Evolutionary conservation across 495 filamentous ascomycete genomes (phyloP), one percentile per base, ranked within the genome.

Genomic region (Clohesyomyces aquaticus): DNA sequence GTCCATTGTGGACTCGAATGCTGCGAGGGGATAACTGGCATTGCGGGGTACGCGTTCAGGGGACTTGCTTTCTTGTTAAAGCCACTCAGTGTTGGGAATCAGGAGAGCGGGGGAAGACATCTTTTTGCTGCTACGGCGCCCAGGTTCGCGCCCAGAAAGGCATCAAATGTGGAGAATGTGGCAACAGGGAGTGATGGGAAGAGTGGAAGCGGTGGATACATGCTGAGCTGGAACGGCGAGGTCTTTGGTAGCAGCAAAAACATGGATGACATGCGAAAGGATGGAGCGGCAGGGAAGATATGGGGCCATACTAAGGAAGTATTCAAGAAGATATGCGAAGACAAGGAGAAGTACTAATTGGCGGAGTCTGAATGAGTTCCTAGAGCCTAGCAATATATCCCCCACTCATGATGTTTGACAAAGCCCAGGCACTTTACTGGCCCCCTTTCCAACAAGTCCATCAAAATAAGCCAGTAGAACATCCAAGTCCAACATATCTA

Each of bases 401-500:
- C 14, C 32, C 14, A 6, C 32, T 38, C 32, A 27, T 45, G 18
- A 65, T 10, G 55, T 38, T 35, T 47, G 55, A 53, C 67, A 70
- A 25, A 59, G 51, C 0, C 14, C 54, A 6, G 52, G 27, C 22
- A 70, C 63, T 47, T 63, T 70, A 16, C 49, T 56, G 6, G 67
- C 67, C 11, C 41, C 32, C 26, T 53, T 55, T 14, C 88, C 87
- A 0, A 85, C 83, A 41, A 91, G 67, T 2, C 81, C 85, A 68
- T 86, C 82, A 68, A 91, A 79, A 72, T 90, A 91, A 0, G 63
- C 81, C 52, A 89, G 62, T 43, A 90, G 64, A 19, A 72, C 79
- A 52, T 84, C 81, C 14, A 83, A 66, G 4, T 82, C 81, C 8
- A 90, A 25, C 85, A 90, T 85, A 68, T 88, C 82, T 64, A 89